Base-by-base conservation (phyloP, 169 alveolate species). In the Miamiensis avidus region DNA sequence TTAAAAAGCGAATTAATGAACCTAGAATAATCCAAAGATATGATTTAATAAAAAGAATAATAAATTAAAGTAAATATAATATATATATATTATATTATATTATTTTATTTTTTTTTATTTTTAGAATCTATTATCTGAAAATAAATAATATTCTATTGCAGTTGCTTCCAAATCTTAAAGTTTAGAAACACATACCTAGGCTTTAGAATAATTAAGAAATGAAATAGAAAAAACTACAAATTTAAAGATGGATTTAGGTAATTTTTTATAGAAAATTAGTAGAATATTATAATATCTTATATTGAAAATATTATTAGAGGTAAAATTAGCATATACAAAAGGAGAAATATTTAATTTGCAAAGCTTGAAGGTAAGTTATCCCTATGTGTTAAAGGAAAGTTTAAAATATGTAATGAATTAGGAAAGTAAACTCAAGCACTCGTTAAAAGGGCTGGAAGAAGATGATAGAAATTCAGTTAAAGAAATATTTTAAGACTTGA, bases 1-100 rank as follows among this genome's bases (percentile, higher is more conserved):
- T 28, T 86, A 74, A 86, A 82, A 75, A 84, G 84, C 0, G 75
- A 86, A 65, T 81, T 79, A 30, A 65, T 81, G 77, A 78, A 78
- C 0, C 65, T 78, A n/a, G 4, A 49, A 49, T 4, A 49, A 49
- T 49, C 4, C 4, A 49, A 49, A 11, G 4, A 49, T 4, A 11
- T 20, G 4, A 49, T 49, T 11, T 20, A 49, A 49, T 49, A 49
- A 49, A 49, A 49, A 20, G 69, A 49, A 49, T 49, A 49, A 49
- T 20, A 49, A 49, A 49, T 49, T 20, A 49, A 20, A 20, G 69
- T 49, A 49, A 49, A 49, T 49, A 49, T 11, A 49, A 49, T 11
- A 49, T 11, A 49, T 49, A 49, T 11, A 49, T 11, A 11, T 11
- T 49, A 11, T 49, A 11, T 49, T 11, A 20, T 11, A 49, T 49